Conservation (phyloP, 169 alveolate genomes). For the Cryptosporidium muris region DNA sequence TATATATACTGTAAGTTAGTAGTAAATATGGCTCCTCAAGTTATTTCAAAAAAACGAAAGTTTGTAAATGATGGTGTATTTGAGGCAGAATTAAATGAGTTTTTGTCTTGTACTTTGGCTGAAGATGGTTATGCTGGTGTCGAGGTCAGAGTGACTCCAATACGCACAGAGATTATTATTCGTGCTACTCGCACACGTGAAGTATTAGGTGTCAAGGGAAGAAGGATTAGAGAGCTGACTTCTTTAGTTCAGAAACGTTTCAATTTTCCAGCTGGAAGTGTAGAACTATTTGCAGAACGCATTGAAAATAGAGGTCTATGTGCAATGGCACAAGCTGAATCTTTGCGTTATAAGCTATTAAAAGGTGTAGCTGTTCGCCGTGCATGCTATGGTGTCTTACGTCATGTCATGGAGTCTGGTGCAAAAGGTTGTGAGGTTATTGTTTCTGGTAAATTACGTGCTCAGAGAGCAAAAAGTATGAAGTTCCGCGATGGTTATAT, state of each 20-base stretch:
- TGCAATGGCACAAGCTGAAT: slow-evolving; percentile 99
- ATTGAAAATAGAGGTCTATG: slow-evolving; percentile 96
- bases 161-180: slow-evolving; percentile 94
- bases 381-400: slow-evolving; percentile 97
- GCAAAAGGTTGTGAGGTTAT: slow-evolving; percentile 99
- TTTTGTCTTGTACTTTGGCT: slow-evolving; percentile 95
- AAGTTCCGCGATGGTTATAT: slow-evolving; percentile 97
- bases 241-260: slow-evolving; percentile 97
- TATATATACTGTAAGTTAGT: not conserved
- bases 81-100: slow-evolving; percentile 98
- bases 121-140: slow-evolving; percentile 99
- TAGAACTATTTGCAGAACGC: slow-evolving; percentile 95
- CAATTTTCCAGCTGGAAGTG: slow-evolving; percentile 94
- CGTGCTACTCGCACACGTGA: slow-evolving; percentile 97
- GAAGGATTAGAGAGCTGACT: slow-evolving; percentile 96
- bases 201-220: slow-evolving; percentile 96
- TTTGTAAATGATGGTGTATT: slow-evolving; percentile 99
- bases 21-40: slow-evolving; percentile 40
- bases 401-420: slow-evolving; percentile 96
- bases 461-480: slow-evolving; percentile 99
- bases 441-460: slow-evolving; percentile 99
- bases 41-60: slow-evolving; percentile 91
- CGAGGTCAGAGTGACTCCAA: slow-evolving; percentile 94
- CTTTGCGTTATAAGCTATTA: slow-evolving; percentile 95
- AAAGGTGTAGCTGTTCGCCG: slow-evolving; percentile 98